phyloP scores from a whole-genome alignment of 441 rosid genomes.

The Kokia cookei region DNA sequence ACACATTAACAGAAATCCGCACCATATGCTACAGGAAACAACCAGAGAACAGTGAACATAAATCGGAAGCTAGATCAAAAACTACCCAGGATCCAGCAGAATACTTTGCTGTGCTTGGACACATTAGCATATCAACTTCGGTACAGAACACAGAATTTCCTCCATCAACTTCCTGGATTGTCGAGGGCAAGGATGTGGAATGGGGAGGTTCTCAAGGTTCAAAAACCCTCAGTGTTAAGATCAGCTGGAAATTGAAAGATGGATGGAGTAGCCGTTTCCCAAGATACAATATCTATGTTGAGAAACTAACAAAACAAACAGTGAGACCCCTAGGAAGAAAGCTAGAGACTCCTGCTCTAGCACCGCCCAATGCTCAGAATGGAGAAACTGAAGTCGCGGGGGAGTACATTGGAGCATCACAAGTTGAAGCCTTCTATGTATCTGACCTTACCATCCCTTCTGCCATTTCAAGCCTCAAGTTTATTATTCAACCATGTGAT shows the following conservation, averaged over 20 bases:
- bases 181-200: constrained; percentile 37
- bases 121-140: constrained; percentile 39
- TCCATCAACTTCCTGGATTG: constrained; percentile 42
- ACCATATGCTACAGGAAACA: constrained; percentile 54
- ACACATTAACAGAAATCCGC: constrained; percentile 45
- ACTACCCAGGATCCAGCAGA: constrained; percentile 17
- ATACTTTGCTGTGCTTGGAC: constrained; percentile 61
- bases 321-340: constrained; percentile 16
- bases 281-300: constrained; percentile 57
- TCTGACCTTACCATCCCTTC: constrained; percentile 41
- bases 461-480: constrained; percentile 30
- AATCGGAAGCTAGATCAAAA: background rate
- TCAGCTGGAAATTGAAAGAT: constrained; percentile 45
- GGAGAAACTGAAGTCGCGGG: background rate
- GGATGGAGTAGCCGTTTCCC: constrained; percentile 17
- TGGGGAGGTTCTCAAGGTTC: constrained; percentile 33
- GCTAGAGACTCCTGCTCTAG: background rate
- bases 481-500: constrained; percentile 49
- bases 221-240: constrained; percentile 37
- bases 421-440: constrained; percentile 50
- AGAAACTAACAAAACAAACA: constrained; percentile 25
- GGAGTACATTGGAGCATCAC: constrained; percentile 53
- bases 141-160: constrained; percentile 26
- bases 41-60: constrained; percentile 5
- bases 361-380: background rate